Evolutionary conservation across 129 eudicot species (phyloP).

Genomic region (Calendula officinalis): DNA sequence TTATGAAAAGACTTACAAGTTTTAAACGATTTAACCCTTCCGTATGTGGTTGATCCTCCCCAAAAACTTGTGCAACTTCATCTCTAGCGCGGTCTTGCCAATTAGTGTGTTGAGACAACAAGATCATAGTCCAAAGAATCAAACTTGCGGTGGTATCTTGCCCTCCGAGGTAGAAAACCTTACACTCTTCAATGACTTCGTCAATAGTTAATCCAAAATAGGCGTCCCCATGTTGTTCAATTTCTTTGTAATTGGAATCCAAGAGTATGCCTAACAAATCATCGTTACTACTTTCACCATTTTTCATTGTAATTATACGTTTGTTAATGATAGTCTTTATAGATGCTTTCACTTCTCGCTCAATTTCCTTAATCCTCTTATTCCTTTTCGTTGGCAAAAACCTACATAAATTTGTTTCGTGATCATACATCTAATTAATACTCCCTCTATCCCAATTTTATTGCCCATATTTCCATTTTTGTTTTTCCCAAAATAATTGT

Average conservation of each 20-base stretch:
- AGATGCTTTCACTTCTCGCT: background rate
- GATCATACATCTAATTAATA: background rate
- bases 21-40: constrained; percentile 14
- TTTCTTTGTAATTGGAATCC: no score
- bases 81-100: no score
- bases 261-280: constrained; percentile 1
- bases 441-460: no score
- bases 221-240: background rate
- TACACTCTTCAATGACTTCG: constrained; percentile 11
- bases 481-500: no score
- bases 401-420: background rate
- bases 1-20: background rate
- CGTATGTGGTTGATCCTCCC: background rate
- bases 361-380: no score
- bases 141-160: constrained; percentile 4
- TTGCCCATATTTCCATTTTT: no score
- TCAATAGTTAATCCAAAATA: constrained; percentile 5
- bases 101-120: no score
- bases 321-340: constrained; percentile 13
- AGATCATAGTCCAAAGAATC: no score
- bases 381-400: no score
- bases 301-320: background rate
- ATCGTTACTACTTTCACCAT: background rate
- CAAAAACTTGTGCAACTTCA: constrained; percentile 1
- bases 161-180: background rate